phyloP scores from a whole-genome alignment of 352 stramenopile species.

The Pythium sp. region DNA sequence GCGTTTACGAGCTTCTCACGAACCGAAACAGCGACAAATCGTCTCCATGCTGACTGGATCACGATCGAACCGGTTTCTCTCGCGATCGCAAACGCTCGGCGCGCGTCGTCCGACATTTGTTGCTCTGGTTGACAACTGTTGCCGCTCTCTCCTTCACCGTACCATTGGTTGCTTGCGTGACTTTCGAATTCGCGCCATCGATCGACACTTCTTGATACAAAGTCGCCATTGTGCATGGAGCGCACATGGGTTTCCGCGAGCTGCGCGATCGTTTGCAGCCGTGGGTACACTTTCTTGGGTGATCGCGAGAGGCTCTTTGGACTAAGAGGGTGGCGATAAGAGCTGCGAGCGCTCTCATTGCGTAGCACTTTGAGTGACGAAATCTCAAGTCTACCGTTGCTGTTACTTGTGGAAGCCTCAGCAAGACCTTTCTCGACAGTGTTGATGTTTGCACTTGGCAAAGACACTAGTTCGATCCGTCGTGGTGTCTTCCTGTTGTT shows the following conservation, averaged over 20 bases:
- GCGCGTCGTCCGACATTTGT: conserved; percentile 17
- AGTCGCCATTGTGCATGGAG: conserved; percentile 36
- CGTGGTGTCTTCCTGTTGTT: not conserved
- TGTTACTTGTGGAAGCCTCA: not conserved
- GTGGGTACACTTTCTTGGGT: conserved; percentile 14
- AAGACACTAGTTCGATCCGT: conserved; percentile 11
- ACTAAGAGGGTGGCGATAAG: no score
- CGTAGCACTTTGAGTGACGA: not conserved
- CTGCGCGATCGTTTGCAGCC: conserved; percentile 46
- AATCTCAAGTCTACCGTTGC: not conserved
- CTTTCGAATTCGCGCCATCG: conserved; percentile 35
- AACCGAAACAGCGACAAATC: conserved; percentile 23
- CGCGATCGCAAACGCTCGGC: conserved; percentile 20
- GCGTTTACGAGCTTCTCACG: conserved; percentile 20
- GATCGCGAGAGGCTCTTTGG: not conserved
- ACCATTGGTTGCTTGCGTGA: not conserved
- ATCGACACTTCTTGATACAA: conserved; percentile 39
- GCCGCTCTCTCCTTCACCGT: not conserved
- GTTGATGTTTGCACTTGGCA: not conserved
- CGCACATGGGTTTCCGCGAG: conserved; percentile 38
- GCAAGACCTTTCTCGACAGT: no score
- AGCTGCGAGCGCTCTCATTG: not conserved
- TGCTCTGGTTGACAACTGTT: conserved; percentile 1
- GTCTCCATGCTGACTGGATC: conserved; percentile 49
- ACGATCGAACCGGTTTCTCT: conserved; percentile 41